Evolutionary conservation across 306 rosid genomes (phyloP).

Genomic region (Fragaria iinumae): DNA sequence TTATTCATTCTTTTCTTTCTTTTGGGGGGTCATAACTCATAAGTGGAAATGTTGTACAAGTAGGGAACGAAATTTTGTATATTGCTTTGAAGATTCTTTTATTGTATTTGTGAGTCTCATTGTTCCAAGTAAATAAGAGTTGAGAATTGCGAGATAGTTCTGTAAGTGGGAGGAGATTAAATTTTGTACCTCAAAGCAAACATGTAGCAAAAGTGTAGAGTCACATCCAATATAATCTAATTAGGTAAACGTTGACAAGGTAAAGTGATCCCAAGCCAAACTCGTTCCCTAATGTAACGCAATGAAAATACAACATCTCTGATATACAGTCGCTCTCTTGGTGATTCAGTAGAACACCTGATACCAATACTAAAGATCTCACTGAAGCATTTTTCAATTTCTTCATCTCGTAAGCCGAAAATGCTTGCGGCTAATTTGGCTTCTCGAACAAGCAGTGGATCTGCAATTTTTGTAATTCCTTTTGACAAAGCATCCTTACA

Average conservation of each 20-base stretch:
- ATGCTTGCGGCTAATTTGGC: neutral
- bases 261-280: neutral
- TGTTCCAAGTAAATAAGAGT: neutral
- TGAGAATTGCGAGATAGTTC: neutral
- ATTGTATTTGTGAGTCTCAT: neutral
- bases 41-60: neutral
- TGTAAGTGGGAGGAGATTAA: too few species aligned
- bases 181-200: too few species aligned
- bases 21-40: too few species aligned
- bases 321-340: neutral
- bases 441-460: neutral
- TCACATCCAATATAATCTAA: neutral
- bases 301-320: neutral
- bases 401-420: neutral
- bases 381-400: neutral
- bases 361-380: neutral
- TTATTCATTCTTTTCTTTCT: neutral
- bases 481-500: neutral
- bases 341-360: neutral
- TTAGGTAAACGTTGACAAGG: neutral
- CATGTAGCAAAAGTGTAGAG: neutral
- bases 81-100: neutral
- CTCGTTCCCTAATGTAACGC: neutral
- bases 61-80: neutral
- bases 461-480: neutral